These are phyloP conservation scores for Ustilago curta DNA, from an alignment of 1,284 basidiomycete species.

Conservation along the genomic window DNA sequence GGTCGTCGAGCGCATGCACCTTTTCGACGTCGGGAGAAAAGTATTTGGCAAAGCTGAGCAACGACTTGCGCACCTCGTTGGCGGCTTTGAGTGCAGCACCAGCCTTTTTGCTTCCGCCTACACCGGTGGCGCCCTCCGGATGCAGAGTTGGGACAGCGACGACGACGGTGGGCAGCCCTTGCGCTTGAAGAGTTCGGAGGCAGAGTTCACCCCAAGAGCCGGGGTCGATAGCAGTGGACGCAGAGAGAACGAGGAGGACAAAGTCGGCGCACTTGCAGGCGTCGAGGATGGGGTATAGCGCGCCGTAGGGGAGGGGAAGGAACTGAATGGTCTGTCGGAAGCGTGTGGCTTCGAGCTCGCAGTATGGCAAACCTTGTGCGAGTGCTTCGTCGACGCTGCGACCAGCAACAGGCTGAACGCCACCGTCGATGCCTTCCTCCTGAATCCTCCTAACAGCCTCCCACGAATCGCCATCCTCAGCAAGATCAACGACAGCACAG, in stretches of 20 bases:
- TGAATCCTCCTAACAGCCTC: constrained; percentile 76
- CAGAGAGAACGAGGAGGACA: constrained; percentile 84
- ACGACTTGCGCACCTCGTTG: constrained; percentile 64
- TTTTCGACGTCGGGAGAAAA: constrained; percentile 87
- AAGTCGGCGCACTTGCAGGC: constrained; percentile 91
- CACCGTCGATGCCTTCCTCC: constrained; percentile 75
- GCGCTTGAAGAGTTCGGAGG: constrained; percentile 78
- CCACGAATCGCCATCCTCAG: constrained; percentile 76
- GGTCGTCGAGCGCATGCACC: constrained; percentile 75
- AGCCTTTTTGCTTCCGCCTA: constrained; percentile 50
- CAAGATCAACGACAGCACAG: constrained; percentile 82
- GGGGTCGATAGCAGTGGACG: constrained; percentile 81
- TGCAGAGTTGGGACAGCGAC: constrained; percentile 72
- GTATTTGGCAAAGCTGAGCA: constrained; percentile 79
- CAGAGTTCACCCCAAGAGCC: constrained; percentile 85
- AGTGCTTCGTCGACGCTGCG: constrained; percentile 55
- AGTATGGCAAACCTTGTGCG: constrained; percentile 29
- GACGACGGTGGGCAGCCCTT: constrained; percentile 79
- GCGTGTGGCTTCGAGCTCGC: constrained; percentile 75
- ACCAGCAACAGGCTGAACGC: constrained; percentile 54
- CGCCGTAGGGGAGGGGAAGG: constrained; percentile 73
- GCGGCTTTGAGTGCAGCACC: constrained; percentile 53
- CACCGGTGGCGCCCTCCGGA: constrained; percentile 44
- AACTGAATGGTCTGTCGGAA: constrained; percentile 92
- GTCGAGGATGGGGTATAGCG: constrained; percentile 83